Base-by-base conservation (phyloP, 2,329 filamentous ascomycete species). In the Tolypocladium paradoxum region DNA sequence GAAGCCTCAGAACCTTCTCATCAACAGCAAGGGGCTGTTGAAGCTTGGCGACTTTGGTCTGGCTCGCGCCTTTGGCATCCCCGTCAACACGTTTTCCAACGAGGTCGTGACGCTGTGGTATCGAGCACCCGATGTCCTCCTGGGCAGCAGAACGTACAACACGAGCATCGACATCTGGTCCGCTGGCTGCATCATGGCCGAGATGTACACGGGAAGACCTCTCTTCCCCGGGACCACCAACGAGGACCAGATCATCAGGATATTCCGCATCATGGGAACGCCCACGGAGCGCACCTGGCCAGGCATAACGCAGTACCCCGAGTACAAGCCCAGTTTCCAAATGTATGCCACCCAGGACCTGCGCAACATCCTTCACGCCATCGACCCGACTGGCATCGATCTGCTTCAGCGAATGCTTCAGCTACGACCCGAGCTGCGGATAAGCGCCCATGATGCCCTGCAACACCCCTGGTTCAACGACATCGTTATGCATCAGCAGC, bases 111-210 rank as follows among this genome's bases (percentile, higher is more conserved):
- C 93, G 0, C 78, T 97, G 20, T 97, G 92, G 92, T 99, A 99
- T 70, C 88, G 93, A 45, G 93, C 93, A 1, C 93, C 93, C 0
- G 93, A 99, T 64, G 93, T 99, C 48, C 80, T 99, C 50, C 81
- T 99, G 47, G 93, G 93, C 51, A 93, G 88, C 63, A 79, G 93
- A 59, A 97, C 93, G 24, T 99, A 99, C 75, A 99, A 96, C 73
- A 99, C 93, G n/a, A 95, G 90, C 72, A 97, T 99, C 69, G 93
- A 99, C 65, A 97, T 99, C 67, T 99, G 93, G 93, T 96, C 90
- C 7, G 93, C 93, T 7, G 93, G 93, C 53, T 99, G 93, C 70
- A 99, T 99, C 76, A 97, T 99, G 93, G 93, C 93, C 11, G 93
- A 99, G 73, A 96, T 99, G 90, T 97, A 95, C 70, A 96, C 92